These are phyloP conservation scores for Kodamaea kaohsiungensis DNA, from an alignment of 805 yeast species.

Conservation along the genomic window DNA sequence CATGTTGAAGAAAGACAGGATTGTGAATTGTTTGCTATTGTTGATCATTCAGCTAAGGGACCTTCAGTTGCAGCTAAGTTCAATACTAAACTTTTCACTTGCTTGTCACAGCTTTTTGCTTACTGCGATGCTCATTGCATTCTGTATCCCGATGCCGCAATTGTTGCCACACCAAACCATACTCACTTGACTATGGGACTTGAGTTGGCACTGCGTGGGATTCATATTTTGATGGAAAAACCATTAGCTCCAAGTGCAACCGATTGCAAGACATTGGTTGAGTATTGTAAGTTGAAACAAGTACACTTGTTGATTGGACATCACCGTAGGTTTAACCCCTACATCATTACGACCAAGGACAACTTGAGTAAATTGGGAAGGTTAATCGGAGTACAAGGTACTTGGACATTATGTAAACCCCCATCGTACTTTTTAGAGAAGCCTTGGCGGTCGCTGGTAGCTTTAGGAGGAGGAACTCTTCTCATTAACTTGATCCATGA, in stretches of 20 bases:
- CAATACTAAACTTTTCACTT: slow-evolving; percentile 23
- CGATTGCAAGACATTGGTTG: slow-evolving; percentile 32
- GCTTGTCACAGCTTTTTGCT: slow-evolving; percentile 26
- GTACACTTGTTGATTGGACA: slow-evolving; percentile 40
- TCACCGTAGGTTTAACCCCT: slow-evolving; percentile 43
- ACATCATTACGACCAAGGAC: slow-evolving; percentile 34
- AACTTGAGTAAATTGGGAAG: slow-evolving; percentile 30
- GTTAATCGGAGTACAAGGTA: slow-evolving; percentile 38
- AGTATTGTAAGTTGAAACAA: slow-evolving; percentile 20
- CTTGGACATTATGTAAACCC: slow-evolving; percentile 39
- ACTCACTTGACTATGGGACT: slow-evolving; percentile 35
- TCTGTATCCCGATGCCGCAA: slow-evolving; percentile 37
- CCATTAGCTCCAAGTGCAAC: slow-evolving; percentile 34
- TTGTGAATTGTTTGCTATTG: slow-evolving; percentile 32
- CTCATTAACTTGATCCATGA: slow-evolving; percentile 42
- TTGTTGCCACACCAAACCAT: slow-evolving; percentile 41
- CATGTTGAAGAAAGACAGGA: slow-evolving; percentile 28
- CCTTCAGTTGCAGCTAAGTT: slow-evolving; percentile 30
- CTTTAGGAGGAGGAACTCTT: slow-evolving; percentile 37
- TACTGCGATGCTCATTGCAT: slow-evolving; percentile 21
- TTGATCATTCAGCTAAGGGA: slow-evolving; percentile 36
- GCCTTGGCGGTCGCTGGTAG: slow-evolving; percentile 33
- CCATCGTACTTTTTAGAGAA: slow-evolving; percentile 32
- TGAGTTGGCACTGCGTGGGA: slow-evolving; percentile 33
- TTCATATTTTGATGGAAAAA: slow-evolving; percentile 38